Percentiles rank a stretch among this genome's conserved stretches.
Conservation (phyloP, 768 basidiomycete species). For the Pisolithus albus region DNA sequence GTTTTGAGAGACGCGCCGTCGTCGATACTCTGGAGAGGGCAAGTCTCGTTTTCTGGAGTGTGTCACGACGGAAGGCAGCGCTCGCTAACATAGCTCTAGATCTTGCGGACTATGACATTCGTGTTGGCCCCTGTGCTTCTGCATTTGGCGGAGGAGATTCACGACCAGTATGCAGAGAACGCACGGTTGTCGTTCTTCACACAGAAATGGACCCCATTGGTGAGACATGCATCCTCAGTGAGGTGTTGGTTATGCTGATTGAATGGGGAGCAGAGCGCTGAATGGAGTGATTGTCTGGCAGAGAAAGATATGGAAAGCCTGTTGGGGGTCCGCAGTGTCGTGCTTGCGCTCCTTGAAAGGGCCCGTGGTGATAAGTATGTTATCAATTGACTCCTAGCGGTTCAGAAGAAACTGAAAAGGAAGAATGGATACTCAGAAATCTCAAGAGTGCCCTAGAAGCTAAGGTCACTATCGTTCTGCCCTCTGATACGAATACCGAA, state of each 20-base stretch:
- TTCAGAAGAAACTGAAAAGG: constrained; percentile 1
- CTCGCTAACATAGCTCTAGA: constrained; percentile 31
- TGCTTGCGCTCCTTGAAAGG: constrained; percentile 65
- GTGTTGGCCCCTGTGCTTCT: constrained; percentile 84
- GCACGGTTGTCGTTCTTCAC: constrained; percentile 56
- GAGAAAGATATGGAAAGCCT: constrained; percentile 59
- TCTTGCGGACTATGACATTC: constrained; percentile 57
- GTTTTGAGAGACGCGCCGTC: constrained; percentile 53
- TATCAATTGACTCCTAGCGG: neutral
- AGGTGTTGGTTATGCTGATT: neutral
- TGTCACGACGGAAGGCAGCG: neutral
- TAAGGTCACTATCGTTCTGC: constrained; percentile 58
- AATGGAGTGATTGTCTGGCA: constrained; percentile 57
- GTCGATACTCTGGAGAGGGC: constrained; percentile 71
- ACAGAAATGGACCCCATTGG: constrained; percentile 62
- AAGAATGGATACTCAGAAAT: constrained; percentile 36
- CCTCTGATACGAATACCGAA: constrained; percentile 26
- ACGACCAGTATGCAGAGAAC: constrained; percentile 26
- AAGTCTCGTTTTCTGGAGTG: constrained; percentile 6
- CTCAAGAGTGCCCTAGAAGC: constrained; percentile 75
- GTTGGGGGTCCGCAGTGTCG: constrained; percentile 51
- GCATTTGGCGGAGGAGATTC: constrained; percentile 86
- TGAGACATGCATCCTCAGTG: constrained; percentile 28
- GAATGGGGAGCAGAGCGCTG: constrained; percentile 34
- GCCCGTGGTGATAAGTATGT: constrained; percentile 70